Base-by-base conservation (phyloP, 2,329 filamentous ascomycete species). In the Diaporthe australafricana region DNA sequence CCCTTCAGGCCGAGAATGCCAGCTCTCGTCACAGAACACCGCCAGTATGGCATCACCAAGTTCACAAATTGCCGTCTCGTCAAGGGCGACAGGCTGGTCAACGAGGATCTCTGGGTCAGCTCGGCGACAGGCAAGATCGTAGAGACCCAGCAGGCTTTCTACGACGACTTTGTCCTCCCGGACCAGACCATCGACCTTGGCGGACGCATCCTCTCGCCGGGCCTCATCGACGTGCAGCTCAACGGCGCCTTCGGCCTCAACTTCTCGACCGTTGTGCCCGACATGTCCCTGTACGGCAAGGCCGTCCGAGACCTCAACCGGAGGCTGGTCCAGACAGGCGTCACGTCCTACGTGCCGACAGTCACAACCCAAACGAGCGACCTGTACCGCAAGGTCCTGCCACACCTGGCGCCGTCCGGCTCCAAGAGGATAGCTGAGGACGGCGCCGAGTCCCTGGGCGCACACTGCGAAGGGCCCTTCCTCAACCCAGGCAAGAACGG, bases 181-280 rank as follows among this genome's bases (percentile, higher is more conserved):
- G 93, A 96, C 79, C 83, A 91, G 76, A 91, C 92, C 68, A 87
- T 98, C 76, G 91, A 98, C 78, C 90, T 98, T 1, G 89, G 91
- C 66, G 94, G 94, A 72, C 94, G 94, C 77, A 96, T 98, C 75
- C 81, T 98, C 25, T 90, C 93, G 0, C 94, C 95, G 0, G 95
- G 95, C 32, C 88, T 98, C 79, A 96, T 98, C 77, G 95, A 98
- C 76, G 92, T 93, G 67, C 95, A 98, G 82, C 90, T 98, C 76
- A 98, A 98, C 78, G 95, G 95, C 60, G 95, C 93, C 12, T 96
- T 95, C 78, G 95, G 95, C 70, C 97, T 98, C 85, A 96, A 98
- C 84, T 97, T 96, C 81, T 96, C 93, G 2, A 89, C 90, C 1
- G 86, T 94, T 11, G 90, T 93, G 16, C 86, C 90, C 16, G 88